phyloP scores from a whole-genome alignment of 768 basidiomycete genomes.

The Suillus paluster region DNA sequence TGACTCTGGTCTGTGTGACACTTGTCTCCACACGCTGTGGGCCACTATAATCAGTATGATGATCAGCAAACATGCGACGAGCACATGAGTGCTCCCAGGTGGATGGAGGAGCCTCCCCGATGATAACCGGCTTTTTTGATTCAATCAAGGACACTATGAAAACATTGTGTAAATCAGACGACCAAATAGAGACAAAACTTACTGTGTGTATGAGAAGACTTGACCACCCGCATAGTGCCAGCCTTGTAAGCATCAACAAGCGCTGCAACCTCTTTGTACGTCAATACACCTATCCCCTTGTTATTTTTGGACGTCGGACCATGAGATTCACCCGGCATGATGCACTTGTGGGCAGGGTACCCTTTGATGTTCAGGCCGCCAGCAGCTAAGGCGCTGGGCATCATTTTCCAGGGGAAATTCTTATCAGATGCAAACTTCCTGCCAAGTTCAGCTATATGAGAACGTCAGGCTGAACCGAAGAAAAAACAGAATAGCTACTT shows the following conservation, averaged over 20 bases:
- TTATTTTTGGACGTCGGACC: background rate
- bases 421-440: background rate
- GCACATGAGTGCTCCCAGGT: background rate
- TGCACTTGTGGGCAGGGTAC: background rate
- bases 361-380: background rate
- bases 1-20: background rate
- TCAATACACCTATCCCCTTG: slow-evolving; percentile 2
- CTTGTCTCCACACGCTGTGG: background rate
- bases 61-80: background rate
- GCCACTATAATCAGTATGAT: background rate
- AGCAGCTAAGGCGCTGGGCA: background rate
- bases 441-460: background rate
- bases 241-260: background rate
- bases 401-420: slow-evolving; percentile 1
- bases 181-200: background rate
- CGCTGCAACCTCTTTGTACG: background rate
- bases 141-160: background rate
- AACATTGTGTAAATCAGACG: background rate
- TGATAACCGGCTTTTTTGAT: background rate
- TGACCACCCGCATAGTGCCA: background rate
- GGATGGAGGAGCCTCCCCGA: background rate
- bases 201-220: background rate
- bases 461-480: background rate
- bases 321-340: background rate
- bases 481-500: background rate